These are phyloP conservation scores for Ceratobasidium sp. DNA, from an alignment of 1,284 basidiomycete species.

Conservation along the genomic window DNA sequence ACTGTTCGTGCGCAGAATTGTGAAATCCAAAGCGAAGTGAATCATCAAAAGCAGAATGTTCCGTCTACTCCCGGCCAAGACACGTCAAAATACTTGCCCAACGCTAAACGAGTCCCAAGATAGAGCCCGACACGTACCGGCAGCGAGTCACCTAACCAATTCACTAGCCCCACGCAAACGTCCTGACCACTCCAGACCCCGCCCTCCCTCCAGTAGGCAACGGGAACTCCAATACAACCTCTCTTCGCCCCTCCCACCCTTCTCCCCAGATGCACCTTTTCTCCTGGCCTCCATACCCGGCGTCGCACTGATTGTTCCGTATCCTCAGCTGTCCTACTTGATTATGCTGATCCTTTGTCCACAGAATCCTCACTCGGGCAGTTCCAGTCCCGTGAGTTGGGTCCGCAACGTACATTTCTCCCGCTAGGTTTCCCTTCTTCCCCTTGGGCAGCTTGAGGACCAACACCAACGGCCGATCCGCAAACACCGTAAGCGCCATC, in stretches of 20 bases:
- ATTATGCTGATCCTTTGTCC: background rate
- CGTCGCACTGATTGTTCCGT: background rate
- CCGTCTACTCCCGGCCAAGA: conserved; percentile 4
- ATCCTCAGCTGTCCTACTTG: background rate
- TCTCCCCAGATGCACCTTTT: background rate
- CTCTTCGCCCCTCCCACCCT: background rate
- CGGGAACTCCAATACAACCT: conserved; percentile 6
- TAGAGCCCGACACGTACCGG: background rate
- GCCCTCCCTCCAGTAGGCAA: conserved; percentile 23
- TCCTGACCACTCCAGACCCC: conserved; percentile 16
- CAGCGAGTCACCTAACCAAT: background rate
- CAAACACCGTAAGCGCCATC: conserved; percentile 30
- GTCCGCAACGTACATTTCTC: conserved; percentile 22
- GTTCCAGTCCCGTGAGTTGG: conserved; percentile 28
- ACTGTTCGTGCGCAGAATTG: background rate
- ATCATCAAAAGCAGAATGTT: no score
- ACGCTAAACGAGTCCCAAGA: background rate
- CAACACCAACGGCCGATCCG: conserved; percentile 24
- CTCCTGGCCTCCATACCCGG: background rate
- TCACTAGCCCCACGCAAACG: conserved; percentile 14
- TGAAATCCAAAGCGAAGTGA: background rate
- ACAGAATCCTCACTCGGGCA: conserved; percentile 16
- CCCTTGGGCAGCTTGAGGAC: conserved; percentile 30
- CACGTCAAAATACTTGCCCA: background rate
- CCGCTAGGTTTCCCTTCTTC: background rate